Percentiles rank a stretch among this genome's conserved stretches.
Conservation (phyloP, 805 yeast species). For the Millerozyma miso region DNA sequence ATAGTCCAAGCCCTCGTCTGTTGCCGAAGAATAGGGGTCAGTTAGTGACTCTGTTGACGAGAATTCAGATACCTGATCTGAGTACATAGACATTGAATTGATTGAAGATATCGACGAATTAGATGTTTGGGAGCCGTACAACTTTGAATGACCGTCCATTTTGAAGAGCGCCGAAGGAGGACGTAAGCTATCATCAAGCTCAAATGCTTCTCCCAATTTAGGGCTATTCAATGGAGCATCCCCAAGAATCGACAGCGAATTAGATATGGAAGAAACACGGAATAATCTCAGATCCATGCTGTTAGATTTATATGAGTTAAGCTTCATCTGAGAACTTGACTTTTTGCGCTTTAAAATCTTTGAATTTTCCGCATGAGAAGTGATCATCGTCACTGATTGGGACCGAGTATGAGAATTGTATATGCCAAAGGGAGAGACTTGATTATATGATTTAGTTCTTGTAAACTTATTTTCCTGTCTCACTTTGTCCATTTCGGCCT, state of each 20-base stretch:
- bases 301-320: not conserved
- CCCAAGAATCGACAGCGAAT: constrained; percentile 16
- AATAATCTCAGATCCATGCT: constrained; percentile 11
- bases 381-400: constrained; percentile 26
- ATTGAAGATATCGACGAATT: constrained; percentile 19
- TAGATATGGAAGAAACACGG: constrained; percentile 26
- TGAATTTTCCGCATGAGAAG: constrained; percentile 21
- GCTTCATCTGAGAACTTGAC: constrained; percentile 7
- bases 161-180: constrained; percentile 27
- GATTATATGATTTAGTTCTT: constrained; percentile 34
- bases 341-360: constrained; percentile 32
- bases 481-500: constrained; percentile 42
- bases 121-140: constrained; percentile 14
- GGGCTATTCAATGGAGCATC: constrained; percentile 7
- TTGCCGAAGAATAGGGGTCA: constrained; percentile 22
- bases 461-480: constrained; percentile 39
- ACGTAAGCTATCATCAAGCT: constrained; percentile 18
- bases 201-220: not conserved
- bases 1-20: constrained; percentile 21
- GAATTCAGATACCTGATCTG: constrained; percentile 20
- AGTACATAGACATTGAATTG: constrained; percentile 28
- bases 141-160: constrained; percentile 10
- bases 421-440: constrained; percentile 9
- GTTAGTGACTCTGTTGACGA: constrained; percentile 29
- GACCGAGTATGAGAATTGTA: constrained; percentile 19